Percentiles rank a stretch among this genome's conserved stretches.
Conservation (phyloP, 75 land plant genomes). For the Pinus albicaulis region DNA sequence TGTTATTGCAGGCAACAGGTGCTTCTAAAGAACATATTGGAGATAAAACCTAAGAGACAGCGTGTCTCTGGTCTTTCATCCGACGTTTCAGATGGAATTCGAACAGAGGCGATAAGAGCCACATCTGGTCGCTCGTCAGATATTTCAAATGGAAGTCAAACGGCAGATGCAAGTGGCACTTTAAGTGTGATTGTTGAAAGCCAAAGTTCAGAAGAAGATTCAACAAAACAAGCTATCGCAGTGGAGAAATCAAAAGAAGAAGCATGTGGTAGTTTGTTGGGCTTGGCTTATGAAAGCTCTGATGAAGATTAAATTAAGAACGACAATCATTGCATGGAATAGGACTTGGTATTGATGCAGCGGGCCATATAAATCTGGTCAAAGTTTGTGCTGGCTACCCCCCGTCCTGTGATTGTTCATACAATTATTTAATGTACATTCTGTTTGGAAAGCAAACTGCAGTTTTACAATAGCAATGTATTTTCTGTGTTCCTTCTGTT, state of each 20-base stretch:
- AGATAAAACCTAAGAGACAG: constrained; percentile 75
- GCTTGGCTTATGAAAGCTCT: constrained; percentile 90
- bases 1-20: constrained; percentile 77
- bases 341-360: too few relatives aligned
- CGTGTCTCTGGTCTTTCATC: constrained; percentile 42
- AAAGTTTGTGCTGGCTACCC: too few relatives aligned
- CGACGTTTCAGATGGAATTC: constrained; percentile 3
- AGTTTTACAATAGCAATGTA: too few relatives aligned
- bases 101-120: background rate
- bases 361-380: too few relatives aligned
- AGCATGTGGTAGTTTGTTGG: constrained; percentile 57
- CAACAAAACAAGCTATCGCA: background rate
- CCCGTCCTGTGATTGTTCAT: too few relatives aligned
- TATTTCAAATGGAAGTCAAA: background rate
- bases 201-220: background rate
- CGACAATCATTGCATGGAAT: too few relatives aligned
- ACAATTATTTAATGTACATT: too few relatives aligned
- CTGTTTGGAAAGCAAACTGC: too few relatives aligned
- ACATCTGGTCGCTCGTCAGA: constrained; percentile 1
- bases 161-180: constrained; percentile 1
- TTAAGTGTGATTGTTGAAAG: background rate
- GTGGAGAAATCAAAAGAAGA: constrained; percentile 19
- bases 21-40: constrained; percentile 79
- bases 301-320: constrained; percentile 51
- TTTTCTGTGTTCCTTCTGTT: too few relatives aligned